phyloP scores from a whole-genome alignment of 1,284 basidiomycete species.

The Flammula alnicola region DNA sequence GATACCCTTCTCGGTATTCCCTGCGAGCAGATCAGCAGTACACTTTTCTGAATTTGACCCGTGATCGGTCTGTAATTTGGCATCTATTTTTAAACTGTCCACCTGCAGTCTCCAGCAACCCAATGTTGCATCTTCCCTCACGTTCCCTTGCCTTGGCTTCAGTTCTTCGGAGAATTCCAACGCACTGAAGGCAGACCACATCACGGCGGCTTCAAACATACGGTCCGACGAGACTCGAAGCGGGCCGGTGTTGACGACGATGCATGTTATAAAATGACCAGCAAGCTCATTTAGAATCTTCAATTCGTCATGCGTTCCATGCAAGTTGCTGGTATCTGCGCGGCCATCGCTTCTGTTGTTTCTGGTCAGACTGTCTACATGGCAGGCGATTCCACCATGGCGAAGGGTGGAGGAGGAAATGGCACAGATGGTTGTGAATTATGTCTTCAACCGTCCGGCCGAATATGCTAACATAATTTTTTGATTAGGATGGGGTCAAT shows the following conservation, averaged over 20 bases:
- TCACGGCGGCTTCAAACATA: neutral
- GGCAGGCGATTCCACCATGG: constrained; percentile 55
- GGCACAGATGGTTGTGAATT: constrained; percentile 35
- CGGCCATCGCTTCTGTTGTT: constrained; percentile 20
- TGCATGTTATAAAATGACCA: neutral
- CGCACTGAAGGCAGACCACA: neutral
- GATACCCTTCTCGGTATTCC: neutral
- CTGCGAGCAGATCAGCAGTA: neutral
- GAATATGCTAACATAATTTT: constrained; percentile 2
- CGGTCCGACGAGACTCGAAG: neutral
- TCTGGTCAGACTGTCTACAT: constrained; percentile 44
- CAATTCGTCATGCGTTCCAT: constrained; percentile 20
- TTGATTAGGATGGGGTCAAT: constrained; percentile 48
- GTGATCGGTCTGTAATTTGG: neutral
- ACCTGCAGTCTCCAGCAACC: constrained; percentile 3
- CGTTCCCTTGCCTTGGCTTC: neutral
- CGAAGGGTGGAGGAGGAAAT: constrained; percentile 35
- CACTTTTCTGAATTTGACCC: neutral
- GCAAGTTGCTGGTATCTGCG: constrained; percentile 15
- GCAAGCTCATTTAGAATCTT: neutral
- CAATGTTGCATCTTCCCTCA: neutral
- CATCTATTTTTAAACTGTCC: constrained; percentile 3
- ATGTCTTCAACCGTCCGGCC: neutral
- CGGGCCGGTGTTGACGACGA: neutral
- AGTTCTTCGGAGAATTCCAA: constrained; percentile 12